Base-by-base conservation (phyloP, 2,329 filamentous ascomycete species). In the Fusarium sacchari region DNA sequence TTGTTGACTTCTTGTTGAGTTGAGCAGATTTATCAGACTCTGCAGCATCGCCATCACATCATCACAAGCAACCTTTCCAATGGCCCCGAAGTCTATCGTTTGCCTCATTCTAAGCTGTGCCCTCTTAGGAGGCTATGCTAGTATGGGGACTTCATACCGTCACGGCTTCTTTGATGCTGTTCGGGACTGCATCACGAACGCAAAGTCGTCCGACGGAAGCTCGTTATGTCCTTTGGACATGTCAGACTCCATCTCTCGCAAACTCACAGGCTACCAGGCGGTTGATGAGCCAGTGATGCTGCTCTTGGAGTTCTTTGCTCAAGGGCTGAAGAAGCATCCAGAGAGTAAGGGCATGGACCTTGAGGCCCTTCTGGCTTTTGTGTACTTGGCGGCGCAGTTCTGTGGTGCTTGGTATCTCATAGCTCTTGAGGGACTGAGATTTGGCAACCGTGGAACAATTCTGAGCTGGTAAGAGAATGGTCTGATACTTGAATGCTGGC, bases 121-220 rank as follows among this genome's bases (percentile, higher is more conserved):
- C 3, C 60, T 76, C 15, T 24, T 76, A 7, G 74, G 74, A 46
- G 73, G 74, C 20, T 76, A 71, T n/a, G 60, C 64, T 5, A 74
- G 73, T 13, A 68, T 76, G 32, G 72, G 70, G 15, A 73, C 55
- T 0, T 61, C 71, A 18, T 58, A 76, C 17, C 15, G 37, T 3
- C 57, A 76, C n/a, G 73, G 73, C 22, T 72, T 76, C 10, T 69
- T 76, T 10, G 64, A 74, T n/a, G 73, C 68, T 6, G 37, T 76
- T 2, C 57, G 43, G 5, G 46, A 60, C 6, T 76, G 73, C 15
- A 63, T 56, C 37, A 39, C 49, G 1, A 28, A 58, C 6, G 13
- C 56, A 11, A 20, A 49, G 8, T 30, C 53, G 7, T 6, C 9
- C 17, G 37, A 56, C 17, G 32, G 30, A 34, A n/a, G n/a, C 4